Evolutionary conservation across 2,329 filamentous ascomycete genomes (phyloP).

Genomic region (Monosporascus sp.): DNA sequence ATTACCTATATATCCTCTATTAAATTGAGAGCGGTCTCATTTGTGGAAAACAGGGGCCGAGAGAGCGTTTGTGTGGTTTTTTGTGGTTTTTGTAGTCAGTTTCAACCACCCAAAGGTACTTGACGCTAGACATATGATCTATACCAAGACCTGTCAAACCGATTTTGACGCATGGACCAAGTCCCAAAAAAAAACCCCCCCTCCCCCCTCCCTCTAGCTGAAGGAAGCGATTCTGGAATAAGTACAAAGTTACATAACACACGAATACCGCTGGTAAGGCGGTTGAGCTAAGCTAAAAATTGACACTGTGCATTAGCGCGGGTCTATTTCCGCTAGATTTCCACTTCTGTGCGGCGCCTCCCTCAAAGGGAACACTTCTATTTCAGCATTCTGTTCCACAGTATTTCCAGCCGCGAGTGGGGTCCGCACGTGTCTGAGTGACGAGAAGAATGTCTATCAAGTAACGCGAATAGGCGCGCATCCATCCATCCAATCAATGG

Average conservation of each 20-base stretch:
- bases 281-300: background rate
- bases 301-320: background rate
- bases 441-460: too few relatives aligned
- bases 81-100: too few relatives aligned
- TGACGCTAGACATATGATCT: too few relatives aligned
- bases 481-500: too few relatives aligned
- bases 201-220: background rate
- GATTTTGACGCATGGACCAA: background rate
- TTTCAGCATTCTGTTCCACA: background rate
- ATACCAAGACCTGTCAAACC: too few relatives aligned
- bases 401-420: background rate
- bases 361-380: background rate
- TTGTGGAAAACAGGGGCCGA: too few relatives aligned
- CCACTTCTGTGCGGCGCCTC: background rate
- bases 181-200: too few relatives aligned
- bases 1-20: background rate
- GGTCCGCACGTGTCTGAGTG: too few relatives aligned
- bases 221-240: background rate
- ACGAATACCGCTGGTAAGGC: background rate
- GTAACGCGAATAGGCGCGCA: too few relatives aligned
- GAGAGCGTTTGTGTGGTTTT: too few relatives aligned
- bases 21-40: too few relatives aligned
- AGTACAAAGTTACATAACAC: background rate
- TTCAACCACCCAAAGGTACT: too few relatives aligned
- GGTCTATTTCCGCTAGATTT: background rate